Base-by-base conservation (phyloP, 371 early-diverging fungal genomes). In the Enterospora canceri region DNA sequence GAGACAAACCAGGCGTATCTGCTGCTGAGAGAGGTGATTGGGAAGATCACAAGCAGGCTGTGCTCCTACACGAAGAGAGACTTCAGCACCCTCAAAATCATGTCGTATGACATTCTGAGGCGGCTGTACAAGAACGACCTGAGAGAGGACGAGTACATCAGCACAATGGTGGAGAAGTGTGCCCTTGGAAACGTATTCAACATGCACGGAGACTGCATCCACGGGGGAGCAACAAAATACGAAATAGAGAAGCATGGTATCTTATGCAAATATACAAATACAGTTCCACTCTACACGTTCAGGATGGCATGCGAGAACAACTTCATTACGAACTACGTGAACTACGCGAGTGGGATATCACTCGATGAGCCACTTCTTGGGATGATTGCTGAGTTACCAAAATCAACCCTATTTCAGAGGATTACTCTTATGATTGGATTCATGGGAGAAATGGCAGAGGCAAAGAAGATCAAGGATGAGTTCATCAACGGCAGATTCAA, bases 401-500 rank as follows among this genome's bases (percentile, higher is more conserved):
- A 33, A 16, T 26, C 23, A n/a, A 16, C 67, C 30, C 2, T 18
- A 29, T n/a, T 67, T 34, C 5, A 26, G 16, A 35, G 21, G 8
- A n/a, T 62, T 16, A 8, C 60, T 2, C 4, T 62, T 26, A 47
- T 23, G 19, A 1, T 24, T 3, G 21, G 29, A 12, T 31, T 67
- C 23, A 2, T 24, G 15, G 29, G 32, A 32, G 67, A 67, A 31
- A 67, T 67, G 4, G 26, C 5, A 4, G 67, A 67, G 46, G 21
- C 48, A 2, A 4, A 21, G 15, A 34, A 3, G 3, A 58, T 67
- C 19, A 8, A 31, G 18, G 26, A 15, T 2, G 62, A 62, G 4
- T 59, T 15, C 3, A 53, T 67, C 12, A 60, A 58, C 54, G 67
- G 67, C 28, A 26, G 67, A 18, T 48, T 67, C 3, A 47, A 54